A percentile compares a stretch with the other conserved stretches of the same genome.
Conservation (phyloP, 2,329 filamentous ascomycete species). For the Alternaria sp. region DNA sequence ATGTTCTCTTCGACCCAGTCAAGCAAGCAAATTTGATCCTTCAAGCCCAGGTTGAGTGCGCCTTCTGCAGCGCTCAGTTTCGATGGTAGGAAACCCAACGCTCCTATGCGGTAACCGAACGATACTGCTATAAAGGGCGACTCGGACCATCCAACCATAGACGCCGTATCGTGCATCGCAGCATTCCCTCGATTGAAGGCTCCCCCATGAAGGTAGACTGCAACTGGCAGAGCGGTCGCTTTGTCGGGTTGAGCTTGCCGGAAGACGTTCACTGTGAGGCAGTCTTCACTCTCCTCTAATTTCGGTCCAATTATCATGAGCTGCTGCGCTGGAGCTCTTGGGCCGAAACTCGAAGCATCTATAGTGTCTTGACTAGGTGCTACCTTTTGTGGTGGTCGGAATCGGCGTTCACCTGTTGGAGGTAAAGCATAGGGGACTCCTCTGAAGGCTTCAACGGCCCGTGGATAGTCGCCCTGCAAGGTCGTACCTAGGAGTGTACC, state of each 20-base stretch:
- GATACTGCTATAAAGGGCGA: slow-evolving; percentile 61
- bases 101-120: slow-evolving; percentile 30
- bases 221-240: slow-evolving; percentile 17
- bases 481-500: slow-evolving; percentile 17
- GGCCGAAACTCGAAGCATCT: slow-evolving; percentile 24
- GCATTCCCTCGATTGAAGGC: slow-evolving; percentile 57
- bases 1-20: slow-evolving; percentile 56
- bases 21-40: slow-evolving; percentile 37
- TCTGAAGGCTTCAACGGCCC: slow-evolving; percentile 20
- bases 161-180: slow-evolving; percentile 63
- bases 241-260: slow-evolving; percentile 10
- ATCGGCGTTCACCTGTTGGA: slow-evolving; percentile 25
- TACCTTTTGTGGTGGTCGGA: slow-evolving; percentile 26
- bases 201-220: slow-evolving; percentile 67
- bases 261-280: slow-evolving; percentile 30
- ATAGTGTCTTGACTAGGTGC: slow-evolving; percentile 9
- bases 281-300: slow-evolving; percentile 28
- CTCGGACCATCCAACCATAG: slow-evolving; percentile 63
- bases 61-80: slow-evolving; percentile 40
- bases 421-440: slow-evolving; percentile 28
- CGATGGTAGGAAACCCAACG: slow-evolving; percentile 15
- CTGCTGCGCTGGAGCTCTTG: slow-evolving; percentile 25
- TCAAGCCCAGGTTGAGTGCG: slow-evolving; percentile 27
- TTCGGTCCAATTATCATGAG: slow-evolving; percentile 18
- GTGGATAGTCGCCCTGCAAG: slow-evolving; percentile 3